Percentiles rank a stretch among this genome's conserved stretches.
Evolutionary conservation across 2,329 filamentous ascomycete species (phyloP).

Genomic region (Aspergillaceae sp.): DNA sequence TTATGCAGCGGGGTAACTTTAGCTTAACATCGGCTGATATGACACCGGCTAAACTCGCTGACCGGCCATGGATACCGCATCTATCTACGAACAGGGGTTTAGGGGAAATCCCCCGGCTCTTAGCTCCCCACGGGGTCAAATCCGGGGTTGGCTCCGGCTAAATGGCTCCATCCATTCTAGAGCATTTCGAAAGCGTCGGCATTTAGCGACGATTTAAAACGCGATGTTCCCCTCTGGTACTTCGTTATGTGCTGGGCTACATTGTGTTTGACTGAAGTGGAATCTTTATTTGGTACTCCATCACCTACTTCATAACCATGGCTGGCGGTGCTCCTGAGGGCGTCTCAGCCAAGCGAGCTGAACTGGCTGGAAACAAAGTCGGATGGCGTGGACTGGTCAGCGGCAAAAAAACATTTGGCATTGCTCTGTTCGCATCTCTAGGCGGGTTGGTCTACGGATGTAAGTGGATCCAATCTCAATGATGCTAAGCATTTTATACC

Average conservation of each 20-base stretch:
- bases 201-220: too few relatives aligned
- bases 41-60: not conserved
- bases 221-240: too few relatives aligned
- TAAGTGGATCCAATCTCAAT: conserved; percentile 6
- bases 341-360: conserved; percentile 26
- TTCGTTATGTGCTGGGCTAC: too few relatives aligned
- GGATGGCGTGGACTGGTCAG: conserved; percentile 44
- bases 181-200: too few relatives aligned
- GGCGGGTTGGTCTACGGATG: conserved; percentile 54
- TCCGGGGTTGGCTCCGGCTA: not conserved
- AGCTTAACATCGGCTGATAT: not conserved
- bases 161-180: not conserved
- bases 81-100: too few relatives aligned
- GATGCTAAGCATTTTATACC: not conserved
- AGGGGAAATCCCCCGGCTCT: not conserved
- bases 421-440: conserved; percentile 47
- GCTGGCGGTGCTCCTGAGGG: conserved; percentile 10
- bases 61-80: not conserved
- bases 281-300: too few relatives aligned
- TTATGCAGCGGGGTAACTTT: too few relatives aligned
- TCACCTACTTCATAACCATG: not conserved
- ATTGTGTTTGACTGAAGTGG: too few relatives aligned
- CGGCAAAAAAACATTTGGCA: conserved; percentile 47
- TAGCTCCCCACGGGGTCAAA: not conserved
- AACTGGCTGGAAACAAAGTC: conserved; percentile 22